Conservation (phyloP, 2,329 filamentous ascomycete genomes). For the Chaetomium sp. region DNA sequence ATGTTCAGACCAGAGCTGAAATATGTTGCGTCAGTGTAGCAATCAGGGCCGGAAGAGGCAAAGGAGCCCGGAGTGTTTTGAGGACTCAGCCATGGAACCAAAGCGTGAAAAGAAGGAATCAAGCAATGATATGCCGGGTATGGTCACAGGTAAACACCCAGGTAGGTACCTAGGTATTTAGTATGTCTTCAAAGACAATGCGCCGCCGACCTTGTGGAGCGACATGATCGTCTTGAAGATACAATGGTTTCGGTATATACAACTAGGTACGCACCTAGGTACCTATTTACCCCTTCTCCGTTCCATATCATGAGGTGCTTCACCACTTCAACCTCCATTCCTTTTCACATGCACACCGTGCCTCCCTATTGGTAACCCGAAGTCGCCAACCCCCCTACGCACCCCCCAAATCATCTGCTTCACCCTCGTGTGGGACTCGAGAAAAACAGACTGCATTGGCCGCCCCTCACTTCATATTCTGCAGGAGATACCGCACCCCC, state of each 20-base stretch:
- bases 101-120: too few relatives aligned
- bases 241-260: not conserved
- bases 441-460: not conserved
- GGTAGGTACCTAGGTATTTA: not conserved
- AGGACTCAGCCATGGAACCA: too few relatives aligned
- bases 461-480: conserved; percentile 41
- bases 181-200: too few relatives aligned
- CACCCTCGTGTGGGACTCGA: not conserved
- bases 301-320: not conserved
- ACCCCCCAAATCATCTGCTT: not conserved
- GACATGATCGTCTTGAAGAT: too few relatives aligned
- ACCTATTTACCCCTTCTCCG: not conserved
- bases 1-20: not conserved
- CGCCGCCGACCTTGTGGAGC: too few relatives aligned
- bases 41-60: not conserved
- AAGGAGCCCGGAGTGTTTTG: not conserved
- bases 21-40: not conserved
- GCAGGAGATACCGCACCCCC: conserved; percentile 59
- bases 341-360: not conserved
- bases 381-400: too few relatives aligned
- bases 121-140: too few relatives aligned
- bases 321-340: not conserved
- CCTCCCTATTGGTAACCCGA: too few relatives aligned
- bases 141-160: not conserved
- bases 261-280: not conserved